A percentile compares a stretch with the other conserved stretches of the same genome.
Evolutionary conservation across 2,329 filamentous ascomycete species (phyloP).

Genomic region (Claviceps digitariae): DNA sequence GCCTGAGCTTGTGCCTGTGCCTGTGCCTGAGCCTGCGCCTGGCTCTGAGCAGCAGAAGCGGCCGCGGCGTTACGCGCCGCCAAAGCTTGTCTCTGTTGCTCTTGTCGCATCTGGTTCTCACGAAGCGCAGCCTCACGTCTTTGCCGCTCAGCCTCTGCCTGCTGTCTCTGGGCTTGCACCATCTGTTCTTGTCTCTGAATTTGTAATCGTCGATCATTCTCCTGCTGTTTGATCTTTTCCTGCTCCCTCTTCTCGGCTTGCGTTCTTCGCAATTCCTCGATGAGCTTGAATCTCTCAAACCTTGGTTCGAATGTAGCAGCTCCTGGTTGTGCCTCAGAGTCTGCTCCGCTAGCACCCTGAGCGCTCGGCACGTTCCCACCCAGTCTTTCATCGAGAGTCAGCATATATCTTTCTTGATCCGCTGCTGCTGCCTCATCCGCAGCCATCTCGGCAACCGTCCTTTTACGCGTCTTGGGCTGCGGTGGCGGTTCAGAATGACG

Average conservation of each 20-base stretch:
- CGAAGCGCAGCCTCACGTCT: constrained; percentile 23
- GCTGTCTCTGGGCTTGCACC: constrained; percentile 31
- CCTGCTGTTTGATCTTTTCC: constrained; percentile 56
- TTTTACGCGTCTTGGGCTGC: constrained; percentile 77
- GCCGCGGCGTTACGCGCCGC: constrained; percentile 14
- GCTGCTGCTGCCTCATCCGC: constrained; percentile 88
- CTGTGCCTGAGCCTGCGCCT: constrained; percentile 10
- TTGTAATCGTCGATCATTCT: constrained; percentile 41
- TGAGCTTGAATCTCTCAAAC: constrained; percentile 84
- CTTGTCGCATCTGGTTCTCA: constrained; percentile 23
- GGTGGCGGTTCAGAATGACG: constrained; percentile 66
- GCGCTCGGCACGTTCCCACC: constrained; percentile 44
- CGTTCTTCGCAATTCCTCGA: constrained; percentile 70
- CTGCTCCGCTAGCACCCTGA: constrained; percentile 43
- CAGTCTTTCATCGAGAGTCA: constrained; percentile 76
- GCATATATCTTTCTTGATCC: constrained; percentile 82
- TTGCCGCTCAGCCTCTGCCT: constrained; percentile 30
- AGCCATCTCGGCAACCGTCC: constrained; percentile 86
- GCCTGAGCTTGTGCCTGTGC: constrained; percentile 1
- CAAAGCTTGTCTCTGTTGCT: constrained; percentile 22
- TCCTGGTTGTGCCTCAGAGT: constrained; percentile 59
- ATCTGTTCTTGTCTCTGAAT: constrained; percentile 29
- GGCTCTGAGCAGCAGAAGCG: constrained; percentile 15
- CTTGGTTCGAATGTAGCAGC: constrained; percentile 66
- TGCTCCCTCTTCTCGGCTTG: constrained; percentile 65